A percentile compares a stretch with the other conserved stretches of the same genome.
These are phyloP conservation scores for Didymella pomorum DNA, from an alignment of 2,329 filamentous ascomycete genomes.

Conservation along the genomic window DNA sequence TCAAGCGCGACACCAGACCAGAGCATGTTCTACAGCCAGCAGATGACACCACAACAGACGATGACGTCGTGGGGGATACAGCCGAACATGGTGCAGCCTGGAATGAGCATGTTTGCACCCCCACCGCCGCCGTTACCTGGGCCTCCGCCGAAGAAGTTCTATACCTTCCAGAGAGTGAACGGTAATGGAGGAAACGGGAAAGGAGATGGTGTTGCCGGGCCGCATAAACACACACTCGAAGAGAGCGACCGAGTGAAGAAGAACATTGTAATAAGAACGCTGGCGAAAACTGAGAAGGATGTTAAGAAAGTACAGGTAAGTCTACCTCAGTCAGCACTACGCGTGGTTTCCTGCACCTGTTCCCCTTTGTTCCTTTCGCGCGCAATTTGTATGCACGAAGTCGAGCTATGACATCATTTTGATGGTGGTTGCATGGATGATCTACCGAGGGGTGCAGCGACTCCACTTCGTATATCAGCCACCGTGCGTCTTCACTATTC, in stretches of 20 bases:
- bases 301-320: constrained; percentile 62
- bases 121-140: constrained; percentile 15
- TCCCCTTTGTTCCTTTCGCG: not conserved
- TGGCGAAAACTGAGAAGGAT: constrained; percentile 71
- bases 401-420: constrained; percentile 19
- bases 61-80: constrained; percentile 38
- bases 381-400: constrained; percentile 12
- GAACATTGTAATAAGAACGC: constrained; percentile 74
- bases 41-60: constrained; percentile 26
- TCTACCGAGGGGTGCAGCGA: constrained; percentile 10
- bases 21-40: constrained; percentile 38
- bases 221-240: constrained; percentile 76
- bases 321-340: not conserved
- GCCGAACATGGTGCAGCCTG: constrained; percentile 25
- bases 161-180: constrained; percentile 80
- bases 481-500: constrained; percentile 7
- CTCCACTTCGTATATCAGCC: constrained; percentile 12
- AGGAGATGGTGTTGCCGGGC: constrained; percentile 71
- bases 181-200: constrained; percentile 78
- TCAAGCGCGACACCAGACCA: constrained; percentile 15
- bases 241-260: constrained; percentile 83
- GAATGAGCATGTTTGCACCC: constrained; percentile 27
- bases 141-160: constrained; percentile 51
- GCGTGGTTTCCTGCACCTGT: not conserved
- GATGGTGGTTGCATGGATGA: constrained; percentile 10